Evolutionary conservation across 2,329 filamentous ascomycete species (phyloP).

Genomic region (Blumeria graminis): DNA sequence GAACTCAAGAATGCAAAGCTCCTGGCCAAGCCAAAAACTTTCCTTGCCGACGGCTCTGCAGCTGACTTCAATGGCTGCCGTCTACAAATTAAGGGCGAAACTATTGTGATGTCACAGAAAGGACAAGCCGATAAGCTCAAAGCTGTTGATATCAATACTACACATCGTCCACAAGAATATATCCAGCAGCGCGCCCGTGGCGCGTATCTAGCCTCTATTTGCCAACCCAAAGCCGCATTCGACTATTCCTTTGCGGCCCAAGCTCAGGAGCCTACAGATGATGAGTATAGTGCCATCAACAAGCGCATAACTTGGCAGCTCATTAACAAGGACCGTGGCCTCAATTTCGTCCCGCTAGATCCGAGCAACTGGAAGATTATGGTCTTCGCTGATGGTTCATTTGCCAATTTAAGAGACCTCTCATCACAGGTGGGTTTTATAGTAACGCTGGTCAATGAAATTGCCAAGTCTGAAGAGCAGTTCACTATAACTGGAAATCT

Average conservation of each 20-base stretch:
- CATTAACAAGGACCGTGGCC: background rate
- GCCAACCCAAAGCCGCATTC: too few species aligned
- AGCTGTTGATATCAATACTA: background rate
- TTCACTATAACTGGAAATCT: background rate
- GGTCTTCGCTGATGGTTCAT: background rate
- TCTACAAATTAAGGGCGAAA: background rate
- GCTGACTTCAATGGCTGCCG: background rate
- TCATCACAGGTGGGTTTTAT: background rate
- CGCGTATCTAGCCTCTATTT: too few species aligned
- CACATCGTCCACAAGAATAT: too few species aligned
- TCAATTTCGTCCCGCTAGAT: background rate
- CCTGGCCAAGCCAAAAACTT: background rate
- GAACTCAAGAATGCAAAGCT: slow-evolving; percentile 1
- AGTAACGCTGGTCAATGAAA: background rate
- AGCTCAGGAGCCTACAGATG: too few species aligned
- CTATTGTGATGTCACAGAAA: background rate
- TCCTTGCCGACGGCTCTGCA: background rate
- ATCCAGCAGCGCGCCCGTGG: too few species aligned
- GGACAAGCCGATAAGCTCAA: background rate
- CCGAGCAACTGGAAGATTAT: background rate
- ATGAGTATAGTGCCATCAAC: too few species aligned
- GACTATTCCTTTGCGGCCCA: too few species aligned
- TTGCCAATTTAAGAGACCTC: background rate
- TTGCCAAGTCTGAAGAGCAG: background rate
- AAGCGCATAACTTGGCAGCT: background rate